Percentiles rank a stretch among this genome's conserved stretches.
Conservation (phyloP, 2,329 filamentous ascomycete species). For the Ceratocystis harringtonii region DNA sequence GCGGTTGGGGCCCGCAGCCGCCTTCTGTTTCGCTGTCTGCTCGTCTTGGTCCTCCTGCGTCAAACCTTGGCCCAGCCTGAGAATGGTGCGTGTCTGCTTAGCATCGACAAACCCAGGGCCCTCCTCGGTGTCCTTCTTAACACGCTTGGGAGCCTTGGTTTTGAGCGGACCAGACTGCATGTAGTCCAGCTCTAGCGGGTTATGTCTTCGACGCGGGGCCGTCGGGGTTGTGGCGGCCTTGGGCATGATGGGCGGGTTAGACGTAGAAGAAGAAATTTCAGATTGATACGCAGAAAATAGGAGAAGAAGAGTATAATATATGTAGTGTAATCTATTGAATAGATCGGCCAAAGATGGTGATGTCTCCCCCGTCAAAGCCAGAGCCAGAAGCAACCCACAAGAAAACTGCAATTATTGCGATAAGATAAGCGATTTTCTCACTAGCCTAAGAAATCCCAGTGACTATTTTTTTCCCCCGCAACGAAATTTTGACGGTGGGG, state of each 20-base stretch:
- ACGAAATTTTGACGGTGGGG: conserved; percentile 17
- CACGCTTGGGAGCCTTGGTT: conserved; percentile 47
- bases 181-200: conserved; percentile 82
- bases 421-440: conserved; percentile 16
- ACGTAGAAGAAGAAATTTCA: background rate
- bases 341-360: background rate
- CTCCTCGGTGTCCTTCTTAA: conserved; percentile 40
- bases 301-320: background rate
- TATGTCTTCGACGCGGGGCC: conserved; percentile 57
- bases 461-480: conserved; percentile 13
- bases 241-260: conserved; percentile 45
- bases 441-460: background rate
- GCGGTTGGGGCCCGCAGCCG: conserved; percentile 31
- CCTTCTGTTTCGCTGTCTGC: conserved; percentile 18
- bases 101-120: conserved; percentile 68
- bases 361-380: background rate
- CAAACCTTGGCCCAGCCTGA: conserved; percentile 78
- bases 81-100: conserved; percentile 73
- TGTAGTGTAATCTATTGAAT: too few relatives aligned
- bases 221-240: conserved; percentile 50
- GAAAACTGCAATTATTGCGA: conserved; percentile 16
- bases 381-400: conserved; percentile 14
- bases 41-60: conserved; percentile 56
- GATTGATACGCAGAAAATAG: background rate
- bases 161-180: conserved; percentile 55